A percentile compares a stretch with the other conserved stretches of the same genome.
These are phyloP conservation scores for Tylopilus intermedius DNA, from an alignment of 768 basidiomycete species.

Conservation along the genomic window DNA sequence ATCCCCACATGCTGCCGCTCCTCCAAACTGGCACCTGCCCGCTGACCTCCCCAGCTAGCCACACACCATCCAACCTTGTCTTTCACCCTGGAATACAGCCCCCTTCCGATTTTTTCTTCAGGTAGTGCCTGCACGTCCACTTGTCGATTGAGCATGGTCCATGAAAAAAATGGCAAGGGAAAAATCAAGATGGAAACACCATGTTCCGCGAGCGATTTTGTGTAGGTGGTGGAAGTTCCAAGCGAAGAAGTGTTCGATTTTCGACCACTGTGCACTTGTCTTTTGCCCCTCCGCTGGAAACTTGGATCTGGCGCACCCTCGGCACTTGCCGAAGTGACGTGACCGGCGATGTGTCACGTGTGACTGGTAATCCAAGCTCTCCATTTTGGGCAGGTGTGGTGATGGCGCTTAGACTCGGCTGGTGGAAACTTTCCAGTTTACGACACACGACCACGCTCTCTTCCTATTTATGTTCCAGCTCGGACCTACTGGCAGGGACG, in stretches of 20 bases:
- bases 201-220: slow-evolving; percentile 10
- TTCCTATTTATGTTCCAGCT: too few species aligned
- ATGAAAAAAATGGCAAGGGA: slow-evolving; percentile 5
- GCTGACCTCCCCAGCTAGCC: slow-evolving; percentile 15
- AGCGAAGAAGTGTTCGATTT: slow-evolving; percentile 30
- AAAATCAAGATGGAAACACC: not conserved
- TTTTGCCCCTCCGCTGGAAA: slow-evolving; percentile 21
- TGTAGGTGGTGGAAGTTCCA: slow-evolving; percentile 31
- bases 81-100: not conserved
- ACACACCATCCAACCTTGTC: slow-evolving; percentile 6
- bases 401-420: not conserved
- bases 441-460: too few species aligned
- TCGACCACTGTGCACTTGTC: slow-evolving; percentile 18
- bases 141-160: not conserved
- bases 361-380: slow-evolving; percentile 17
- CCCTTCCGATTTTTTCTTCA: not conserved
- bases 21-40: slow-evolving; percentile 24
- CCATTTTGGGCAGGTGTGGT: slow-evolving; percentile 22
- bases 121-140: not conserved
- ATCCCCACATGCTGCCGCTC: slow-evolving; percentile 15
- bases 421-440: not conserved
- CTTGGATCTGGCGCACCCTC: slow-evolving; percentile 18
- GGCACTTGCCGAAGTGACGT: slow-evolving; percentile 28
- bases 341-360: slow-evolving; percentile 7
- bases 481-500: not conserved